Evolutionary conservation across 768 basidiomycete species (phyloP).

Genomic region (Leccinum variicolor): DNA sequence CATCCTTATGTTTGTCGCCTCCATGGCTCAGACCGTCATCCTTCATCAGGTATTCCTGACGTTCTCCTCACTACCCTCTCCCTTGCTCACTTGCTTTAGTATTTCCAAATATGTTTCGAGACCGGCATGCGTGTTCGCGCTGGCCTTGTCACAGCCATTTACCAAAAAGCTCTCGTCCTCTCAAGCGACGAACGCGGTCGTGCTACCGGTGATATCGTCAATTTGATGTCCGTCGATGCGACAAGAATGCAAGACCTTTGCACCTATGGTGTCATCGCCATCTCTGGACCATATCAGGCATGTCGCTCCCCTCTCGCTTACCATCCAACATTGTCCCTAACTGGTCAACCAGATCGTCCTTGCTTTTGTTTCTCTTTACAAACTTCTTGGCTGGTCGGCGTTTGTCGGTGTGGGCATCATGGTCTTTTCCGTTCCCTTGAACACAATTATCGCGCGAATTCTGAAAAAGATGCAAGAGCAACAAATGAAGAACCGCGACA

Average conservation of each 20-base stretch:
- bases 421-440: conserved; percentile 77
- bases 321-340: neutral
- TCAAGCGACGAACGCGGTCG: conserved; percentile 82
- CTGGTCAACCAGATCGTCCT: conserved; percentile 57
- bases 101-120: conserved; percentile 80
- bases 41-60: conserved; percentile 63
- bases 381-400: conserved; percentile 87
- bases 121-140: conserved; percentile 94
- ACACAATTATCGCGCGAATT: conserved; percentile 65
- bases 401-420: conserved; percentile 89
- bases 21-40: conserved; percentile 73
- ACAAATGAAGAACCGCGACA: conserved; percentile 94
- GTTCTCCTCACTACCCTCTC: neutral
- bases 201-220: conserved; percentile 90
- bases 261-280: conserved; percentile 76
- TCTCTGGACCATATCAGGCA: conserved; percentile 86
- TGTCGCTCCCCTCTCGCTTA: conserved; percentile 1
- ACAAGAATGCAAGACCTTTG: conserved; percentile 77
- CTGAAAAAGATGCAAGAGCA: conserved; percentile 75
- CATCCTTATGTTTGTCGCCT: conserved; percentile 73
- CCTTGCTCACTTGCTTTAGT: conserved; percentile 38
- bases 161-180: conserved; percentile 80
- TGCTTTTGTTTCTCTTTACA: conserved; percentile 88
- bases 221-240: conserved; percentile 88
- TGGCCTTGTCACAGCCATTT: conserved; percentile 82